Evolutionary conservation across 495 filamentous ascomycete species (phyloP).

Genomic region (Hapsidospora chrysogenum): DNA sequence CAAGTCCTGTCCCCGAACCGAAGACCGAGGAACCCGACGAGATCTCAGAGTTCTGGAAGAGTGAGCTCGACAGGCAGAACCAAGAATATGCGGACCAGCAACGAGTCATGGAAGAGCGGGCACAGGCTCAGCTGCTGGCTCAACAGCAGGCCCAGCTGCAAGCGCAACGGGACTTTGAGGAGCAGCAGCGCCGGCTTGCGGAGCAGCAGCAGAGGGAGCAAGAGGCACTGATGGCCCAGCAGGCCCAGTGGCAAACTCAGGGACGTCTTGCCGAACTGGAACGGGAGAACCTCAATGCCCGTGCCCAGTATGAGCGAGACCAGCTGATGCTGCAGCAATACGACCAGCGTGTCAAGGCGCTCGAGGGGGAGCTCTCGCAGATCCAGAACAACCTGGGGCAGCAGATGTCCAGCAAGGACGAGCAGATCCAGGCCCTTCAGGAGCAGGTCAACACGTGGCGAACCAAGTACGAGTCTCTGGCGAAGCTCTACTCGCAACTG

Average conservation of each 20-base stretch:
- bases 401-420: slow-evolving; percentile 78
- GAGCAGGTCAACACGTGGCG: slow-evolving; percentile 96
- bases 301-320: slow-evolving; percentile 91
- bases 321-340: slow-evolving; percentile 95
- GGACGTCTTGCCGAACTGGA: slow-evolving; percentile 87
- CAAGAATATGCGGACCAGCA: slow-evolving; percentile 91
- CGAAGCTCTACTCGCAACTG: slow-evolving; percentile 91
- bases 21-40: slow-evolving; percentile 72
- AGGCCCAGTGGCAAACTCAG: slow-evolving; percentile 81
- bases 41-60: slow-evolving; percentile 96
- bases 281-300: slow-evolving; percentile 82
- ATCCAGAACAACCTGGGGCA: slow-evolving; percentile 70
- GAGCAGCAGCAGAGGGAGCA: slow-evolving; percentile 86
- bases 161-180: slow-evolving; percentile 84
- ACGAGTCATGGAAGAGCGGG: slow-evolving; percentile 66
- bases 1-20: slow-evolving; percentile 44
- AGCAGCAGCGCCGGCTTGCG: slow-evolving; percentile 73
- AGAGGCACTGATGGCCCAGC: slow-evolving; percentile 72
- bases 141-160: slow-evolving; percentile 69
- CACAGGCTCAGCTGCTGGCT: slow-evolving; percentile 40
- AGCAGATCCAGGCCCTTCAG: slow-evolving; percentile 80
- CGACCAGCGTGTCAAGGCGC: slow-evolving; percentile 77
- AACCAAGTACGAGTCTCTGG: slow-evolving; percentile 88
- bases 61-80: slow-evolving; percentile 75
- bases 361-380: slow-evolving; percentile 74